Base-by-base conservation (phyloP, 2,329 filamentous ascomycete species). In the Aspergillus vadensis region DNA sequence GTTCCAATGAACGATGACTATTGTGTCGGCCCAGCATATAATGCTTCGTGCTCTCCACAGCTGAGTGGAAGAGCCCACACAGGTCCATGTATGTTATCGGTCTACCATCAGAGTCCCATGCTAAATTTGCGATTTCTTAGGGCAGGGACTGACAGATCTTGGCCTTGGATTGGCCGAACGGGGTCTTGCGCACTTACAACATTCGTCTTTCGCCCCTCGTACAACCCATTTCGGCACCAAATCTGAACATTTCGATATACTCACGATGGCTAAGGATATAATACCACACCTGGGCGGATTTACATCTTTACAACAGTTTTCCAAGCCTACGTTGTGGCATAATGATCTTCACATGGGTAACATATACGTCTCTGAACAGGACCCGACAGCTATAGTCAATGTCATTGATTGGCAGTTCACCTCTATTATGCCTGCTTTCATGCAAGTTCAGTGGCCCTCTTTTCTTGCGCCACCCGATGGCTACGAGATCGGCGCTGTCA, bases 371-470 rank as follows among this genome's bases (percentile, higher is more conserved):
- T 67, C 51, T 14, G 30, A 64, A 10, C 5, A 62, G 38, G 67
- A 67, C n/a, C 62, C 64, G 0, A 65, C 62, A 21, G 62, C 38
- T 9, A 61, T 69, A 2, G 50, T 62, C 10, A 44, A 58, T 36
- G 60, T 69, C 19, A 64, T 70, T 39, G 66, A 69, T 38, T 69
- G 64, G 67, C 63, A 69, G 59, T 65, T 62, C 10, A 54, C 56
- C 7, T 62, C 63, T 5, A 63, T 69, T 50, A 62, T 67, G 59
- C 64, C 67, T 1, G 51, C 57, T 10, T 69, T 68, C 30, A 61
- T 55, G 57, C 62, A 67, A 56, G 50, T 62, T 58, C 65, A 60
- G 44, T 64, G 57, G 60, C 60, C 62, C 5, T 49, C 48, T 23
- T 64, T 68, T 32, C 59, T 67, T 15, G 52, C 38, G 23, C 62